Evolutionary conservation across 2,329 filamentous ascomycete genomes (phyloP), one percentile per base, ranked within the genome.

Genomic region (Clarireedia sp.): DNA sequence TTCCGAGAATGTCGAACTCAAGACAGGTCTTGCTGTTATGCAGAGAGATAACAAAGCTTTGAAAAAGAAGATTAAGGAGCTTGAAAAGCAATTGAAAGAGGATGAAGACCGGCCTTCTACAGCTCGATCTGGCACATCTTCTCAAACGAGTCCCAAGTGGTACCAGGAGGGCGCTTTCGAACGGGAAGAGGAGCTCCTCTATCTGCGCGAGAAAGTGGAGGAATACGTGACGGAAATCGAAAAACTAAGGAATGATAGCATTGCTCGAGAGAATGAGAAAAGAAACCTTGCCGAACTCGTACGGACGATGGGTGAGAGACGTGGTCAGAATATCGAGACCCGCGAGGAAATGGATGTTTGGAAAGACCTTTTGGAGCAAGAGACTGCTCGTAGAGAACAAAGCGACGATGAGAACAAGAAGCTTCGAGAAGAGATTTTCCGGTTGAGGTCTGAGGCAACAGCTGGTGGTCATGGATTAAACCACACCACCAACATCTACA

Each of bases 1-100:
- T 64, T 90, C 90, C 45, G 92, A 96, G 71, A 99, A 96, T 65
- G 92, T 97, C 4, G 90, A 96, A 68, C 79, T 97, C 48, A 94
- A 95, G 71, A 96, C 92, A 0, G 89, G 89, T 58, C 81, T 96
- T 45, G 84, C 92, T 3, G 89, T 94, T 37, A 79, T 94, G 56
- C 90, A 95, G 70, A 89, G 95, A 61, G 94, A 99, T 66, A 94
- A 90, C 68, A 94, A 95, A 69, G 78, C 85, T 19, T 71, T 97
- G 55, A 85, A 90, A 21, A 84, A 87, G 59, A 85, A 87, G 62
- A 79, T 95, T 56, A 89, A 91, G 65, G 90, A 96, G 64, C 73
- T 97, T 47, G 91, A 97, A 71, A 89, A 88, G 67, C 86, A 87
- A 64, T 71, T 91, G 12, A 81, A 83, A 56, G 72, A 86, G 24